These are phyloP conservation scores for Nicotiana knightiana DNA, from an alignment of 257 asterid genomes.

Conservation along the genomic window DNA sequence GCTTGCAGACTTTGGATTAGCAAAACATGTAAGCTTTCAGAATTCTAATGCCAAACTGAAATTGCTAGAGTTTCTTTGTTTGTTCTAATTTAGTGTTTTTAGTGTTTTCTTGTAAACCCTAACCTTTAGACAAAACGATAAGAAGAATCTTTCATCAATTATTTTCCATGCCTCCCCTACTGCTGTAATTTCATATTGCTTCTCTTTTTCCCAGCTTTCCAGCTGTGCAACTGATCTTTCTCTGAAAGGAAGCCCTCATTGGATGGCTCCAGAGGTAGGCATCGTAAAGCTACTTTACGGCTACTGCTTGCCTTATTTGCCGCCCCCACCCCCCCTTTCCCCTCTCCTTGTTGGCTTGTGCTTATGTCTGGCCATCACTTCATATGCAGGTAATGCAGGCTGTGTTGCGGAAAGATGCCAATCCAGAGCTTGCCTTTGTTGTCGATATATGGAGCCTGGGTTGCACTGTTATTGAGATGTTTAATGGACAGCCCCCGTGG, in stretches of 20 bases:
- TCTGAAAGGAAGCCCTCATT: constrained; percentile 82
- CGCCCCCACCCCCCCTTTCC: neutral
- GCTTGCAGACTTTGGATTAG: constrained; percentile 91
- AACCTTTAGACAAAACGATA: neutral
- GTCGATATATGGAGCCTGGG: constrained; percentile 93
- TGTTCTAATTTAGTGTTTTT: neutral
- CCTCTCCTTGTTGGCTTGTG: neutral
- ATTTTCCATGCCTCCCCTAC: neutral
- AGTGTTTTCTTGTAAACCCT: neutral
- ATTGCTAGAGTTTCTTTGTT: neutral
- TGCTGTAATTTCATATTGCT: neutral
- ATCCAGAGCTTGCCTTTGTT: constrained; percentile 64
- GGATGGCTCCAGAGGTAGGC: constrained; percentile 98
- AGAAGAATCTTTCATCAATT: neutral
- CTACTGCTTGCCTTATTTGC: neutral
- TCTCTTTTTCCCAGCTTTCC: constrained; percentile 40
- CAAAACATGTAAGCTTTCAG: constrained; percentile 68
- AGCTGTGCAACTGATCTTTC: constrained; percentile 46
- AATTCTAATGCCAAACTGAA: constrained; percentile 7
- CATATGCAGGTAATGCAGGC: constrained; percentile 67
- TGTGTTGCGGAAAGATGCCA: constrained; percentile 58
- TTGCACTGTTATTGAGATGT: constrained; percentile 88
- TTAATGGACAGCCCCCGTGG: constrained; percentile 93
- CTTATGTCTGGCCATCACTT: neutral
- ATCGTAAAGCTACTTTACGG: neutral